Evolutionary conservation across 2,329 filamentous ascomycete species (phyloP), one percentile per base, ranked within the genome.

Genomic region (Zymoseptoria pseudotritici): DNA sequence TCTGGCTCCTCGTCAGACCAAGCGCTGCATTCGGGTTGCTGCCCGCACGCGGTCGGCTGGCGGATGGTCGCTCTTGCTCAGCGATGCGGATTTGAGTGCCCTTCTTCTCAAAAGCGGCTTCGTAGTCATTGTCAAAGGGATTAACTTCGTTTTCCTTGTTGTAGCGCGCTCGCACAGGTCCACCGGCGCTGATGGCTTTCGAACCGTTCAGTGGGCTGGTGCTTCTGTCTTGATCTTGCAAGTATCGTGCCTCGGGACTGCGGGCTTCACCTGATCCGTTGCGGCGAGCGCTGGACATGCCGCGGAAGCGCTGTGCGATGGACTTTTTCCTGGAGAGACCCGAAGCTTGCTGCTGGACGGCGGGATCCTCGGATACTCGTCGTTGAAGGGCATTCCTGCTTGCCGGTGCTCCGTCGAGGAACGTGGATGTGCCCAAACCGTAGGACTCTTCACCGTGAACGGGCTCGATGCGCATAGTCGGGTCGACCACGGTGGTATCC

Each of bases 351-450:
- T 50, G 56, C 13, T 60, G 62, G 22, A 71, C 63, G 77, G 21
- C 81, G 75, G 58, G 82, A 53, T 87, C 83, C 62, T 89, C 91
- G 31, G 83, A 87, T 69, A 93, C 84, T 55, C 85, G 85, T 62
- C 88, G 86, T 72, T 90, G 84, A 57, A 96, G 90, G 19, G 88
- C 90, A 7, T 86, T 83, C 67, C 86, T 86, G 26, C 92, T 89
- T 26, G 92, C 94, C 13, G 94, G 93, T 1, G 94, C 89, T 42
- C 94, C 94, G 69, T 99, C 94, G 21, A 99, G 77, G 80, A 97
- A 97, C 2, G 94, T 99, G 36, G 91, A 96, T 1, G 92, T 96
- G 57, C 94, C 94, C 7, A 99, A 78, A 9, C 94, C 94, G 62
- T 90, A 79, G 3, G 85, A 87, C 75, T 95, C 87, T 58, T 92